These are phyloP conservation scores for Capsicum pubescens DNA, from an alignment of 257 asterid species.

Conservation along the genomic window DNA sequence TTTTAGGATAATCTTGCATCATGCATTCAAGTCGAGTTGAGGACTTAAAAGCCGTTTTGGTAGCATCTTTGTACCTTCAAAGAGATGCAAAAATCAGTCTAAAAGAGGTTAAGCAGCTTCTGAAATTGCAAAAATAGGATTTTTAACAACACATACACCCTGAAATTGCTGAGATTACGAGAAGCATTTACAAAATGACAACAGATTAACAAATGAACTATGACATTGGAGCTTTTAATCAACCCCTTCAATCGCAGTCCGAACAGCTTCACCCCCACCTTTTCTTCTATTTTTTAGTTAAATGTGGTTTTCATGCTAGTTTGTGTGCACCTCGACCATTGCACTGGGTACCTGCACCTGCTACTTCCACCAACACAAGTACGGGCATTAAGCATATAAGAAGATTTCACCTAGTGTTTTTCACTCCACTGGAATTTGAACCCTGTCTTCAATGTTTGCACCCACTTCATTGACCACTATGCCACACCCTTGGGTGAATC, in stretches of 20 bases:
- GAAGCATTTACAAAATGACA: constrained; percentile 3
- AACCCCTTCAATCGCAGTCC: not conserved
- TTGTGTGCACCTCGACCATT: too few species aligned
- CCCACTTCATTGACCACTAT: too few species aligned
- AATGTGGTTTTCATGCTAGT: not conserved
- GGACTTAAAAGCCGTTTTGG: constrained; percentile 89
- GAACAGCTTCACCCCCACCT: not conserved
- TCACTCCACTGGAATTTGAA: too few species aligned
- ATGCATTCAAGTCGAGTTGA: constrained; percentile 99
- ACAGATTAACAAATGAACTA: not conserved
- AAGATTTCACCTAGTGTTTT: too few species aligned
- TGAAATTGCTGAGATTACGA: not conserved
- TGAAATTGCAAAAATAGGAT: not conserved
- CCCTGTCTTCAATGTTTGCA: too few species aligned
- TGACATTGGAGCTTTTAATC: not conserved
- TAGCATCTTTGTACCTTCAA: constrained; percentile 88
- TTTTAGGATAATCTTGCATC: constrained; percentile 99
- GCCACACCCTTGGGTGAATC: too few species aligned
- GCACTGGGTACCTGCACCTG: too few species aligned
- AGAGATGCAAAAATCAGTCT: constrained; percentile 27
- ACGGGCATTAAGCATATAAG: too few species aligned
- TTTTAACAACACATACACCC: not conserved
- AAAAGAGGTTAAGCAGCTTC: constrained; percentile 9
- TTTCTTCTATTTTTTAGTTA: not conserved
- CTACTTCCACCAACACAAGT: too few species aligned